A percentile compares a stretch with the other conserved stretches of the same genome.
Evolutionary conservation across 2,329 filamentous ascomycete species (phyloP).

Genomic region (Colletotrichum filicis): DNA sequence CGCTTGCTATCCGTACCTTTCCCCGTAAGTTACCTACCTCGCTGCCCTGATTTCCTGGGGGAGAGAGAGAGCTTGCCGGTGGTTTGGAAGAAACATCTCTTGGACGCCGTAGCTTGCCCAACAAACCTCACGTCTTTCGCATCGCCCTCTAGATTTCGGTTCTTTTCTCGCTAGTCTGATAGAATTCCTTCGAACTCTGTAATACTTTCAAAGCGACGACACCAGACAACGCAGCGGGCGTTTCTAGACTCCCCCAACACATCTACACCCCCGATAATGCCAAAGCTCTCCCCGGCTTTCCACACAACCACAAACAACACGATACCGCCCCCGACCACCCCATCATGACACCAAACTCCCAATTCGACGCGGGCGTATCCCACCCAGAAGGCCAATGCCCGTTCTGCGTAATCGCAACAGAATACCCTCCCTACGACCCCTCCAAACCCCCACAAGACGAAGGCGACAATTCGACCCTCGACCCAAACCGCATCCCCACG

Average conservation of each 20-base stretch:
- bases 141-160: neutral
- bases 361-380: conserved; percentile 34
- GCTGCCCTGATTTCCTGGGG: neutral
- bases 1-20: neutral
- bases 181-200: neutral
- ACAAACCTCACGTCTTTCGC: neutral
- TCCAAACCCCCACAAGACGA: conserved; percentile 52
- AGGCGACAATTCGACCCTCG: conserved; percentile 41
- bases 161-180: neutral
- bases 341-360: conserved; percentile 23
- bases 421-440: conserved; percentile 61
- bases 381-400: conserved; percentile 59
- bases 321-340: neutral
- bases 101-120: neutral
- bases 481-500: conserved; percentile 49
- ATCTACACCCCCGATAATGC: conserved; percentile 7
- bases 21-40: neutral
- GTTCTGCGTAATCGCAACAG: conserved; percentile 69
- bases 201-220: neutral
- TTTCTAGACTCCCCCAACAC: neutral
- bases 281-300: neutral
- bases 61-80: neutral
- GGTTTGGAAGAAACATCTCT: conserved; percentile 6
- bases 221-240: neutral
- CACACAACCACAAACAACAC: neutral